Percentiles rank a stretch among this genome's conserved stretches.
Conservation (phyloP, 225 moss, liverwort and hornwort species). For the Pseudisothecium myosuroides region DNA sequence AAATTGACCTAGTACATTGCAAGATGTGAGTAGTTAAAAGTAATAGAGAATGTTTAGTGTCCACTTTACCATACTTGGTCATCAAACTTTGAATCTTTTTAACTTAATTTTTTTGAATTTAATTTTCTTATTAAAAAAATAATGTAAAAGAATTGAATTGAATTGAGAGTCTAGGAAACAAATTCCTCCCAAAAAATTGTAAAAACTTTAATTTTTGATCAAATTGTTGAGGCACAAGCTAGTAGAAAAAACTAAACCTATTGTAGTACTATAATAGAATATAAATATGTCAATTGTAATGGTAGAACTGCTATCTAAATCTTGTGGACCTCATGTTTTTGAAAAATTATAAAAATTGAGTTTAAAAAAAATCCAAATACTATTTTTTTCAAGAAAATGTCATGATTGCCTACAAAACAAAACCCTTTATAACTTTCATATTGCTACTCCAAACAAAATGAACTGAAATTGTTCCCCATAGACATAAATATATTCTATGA, state of each 20-base stretch:
- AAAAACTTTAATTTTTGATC: background rate
- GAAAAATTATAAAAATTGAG: background rate
- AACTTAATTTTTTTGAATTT: background rate
- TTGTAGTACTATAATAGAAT: background rate
- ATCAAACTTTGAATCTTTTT: background rate
- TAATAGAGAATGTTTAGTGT: background rate
- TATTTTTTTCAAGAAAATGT: background rate
- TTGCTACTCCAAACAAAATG: no score
- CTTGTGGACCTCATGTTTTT: background rate
- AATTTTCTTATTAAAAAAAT: background rate
- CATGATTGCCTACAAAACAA: background rate
- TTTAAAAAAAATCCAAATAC: background rate
- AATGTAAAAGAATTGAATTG: background rate
- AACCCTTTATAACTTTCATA: background rate
- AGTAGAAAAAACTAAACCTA: background rate
- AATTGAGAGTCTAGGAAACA: background rate
- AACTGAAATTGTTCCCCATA: no score
- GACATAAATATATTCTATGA: background rate
- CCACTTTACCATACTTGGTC: background rate
- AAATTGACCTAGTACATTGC: background rate
- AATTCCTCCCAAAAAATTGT: background rate
- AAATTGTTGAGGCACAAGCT: background rate
- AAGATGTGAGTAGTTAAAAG: background rate
- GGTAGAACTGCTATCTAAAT: background rate
- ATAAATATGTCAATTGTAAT: background rate